Conservation (phyloP, 2,329 filamentous ascomycete genomes). For the Parastagonospora avenae region DNA sequence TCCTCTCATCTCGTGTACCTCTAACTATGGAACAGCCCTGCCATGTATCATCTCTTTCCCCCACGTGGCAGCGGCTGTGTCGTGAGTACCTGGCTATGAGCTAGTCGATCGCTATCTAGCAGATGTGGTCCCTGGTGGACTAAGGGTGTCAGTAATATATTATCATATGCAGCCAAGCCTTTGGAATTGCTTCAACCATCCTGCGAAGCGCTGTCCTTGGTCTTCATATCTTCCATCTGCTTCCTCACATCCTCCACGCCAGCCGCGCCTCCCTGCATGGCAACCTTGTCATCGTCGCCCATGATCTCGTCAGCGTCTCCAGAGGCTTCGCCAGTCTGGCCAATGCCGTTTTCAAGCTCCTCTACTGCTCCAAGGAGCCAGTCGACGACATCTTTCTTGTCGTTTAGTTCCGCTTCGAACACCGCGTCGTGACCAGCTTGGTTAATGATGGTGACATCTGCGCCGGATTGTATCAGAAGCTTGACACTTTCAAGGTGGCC, state of each 20-base stretch:
- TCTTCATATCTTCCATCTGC: conserved; percentile 39
- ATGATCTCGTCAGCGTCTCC: conserved; percentile 30
- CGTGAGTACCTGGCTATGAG: conserved; percentile 20
- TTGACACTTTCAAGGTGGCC: conserved; percentile 84
- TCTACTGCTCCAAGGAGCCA: conserved; percentile 55
- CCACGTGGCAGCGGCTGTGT: conserved; percentile 15
- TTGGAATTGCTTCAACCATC: conserved; percentile 28
- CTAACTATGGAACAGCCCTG: neutral
- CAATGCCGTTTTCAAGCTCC: conserved; percentile 46
- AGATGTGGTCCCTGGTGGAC: conserved; percentile 12
- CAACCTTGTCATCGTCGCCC: conserved; percentile 19
- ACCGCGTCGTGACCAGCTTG: conserved; percentile 74
- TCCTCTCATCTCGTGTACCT: neutral
- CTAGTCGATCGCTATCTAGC: conserved; percentile 14
- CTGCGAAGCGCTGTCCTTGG: conserved; percentile 22
- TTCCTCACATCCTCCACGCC: conserved; percentile 38
- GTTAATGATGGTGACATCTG: conserved; percentile 79
- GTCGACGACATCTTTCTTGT: conserved; percentile 55
- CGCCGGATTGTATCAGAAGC: conserved; percentile 74
- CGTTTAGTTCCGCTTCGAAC: conserved; percentile 57
- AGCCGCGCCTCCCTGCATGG: conserved; percentile 15
- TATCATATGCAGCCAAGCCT: conserved; percentile 22
- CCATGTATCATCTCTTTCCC: neutral
- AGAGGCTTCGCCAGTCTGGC: conserved; percentile 41
- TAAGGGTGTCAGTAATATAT: conserved; percentile 29